These are phyloP conservation scores for Nymphaea thermarum DNA, from an alignment of 164 flowering plant genomes.

Conservation along the genomic window DNA sequence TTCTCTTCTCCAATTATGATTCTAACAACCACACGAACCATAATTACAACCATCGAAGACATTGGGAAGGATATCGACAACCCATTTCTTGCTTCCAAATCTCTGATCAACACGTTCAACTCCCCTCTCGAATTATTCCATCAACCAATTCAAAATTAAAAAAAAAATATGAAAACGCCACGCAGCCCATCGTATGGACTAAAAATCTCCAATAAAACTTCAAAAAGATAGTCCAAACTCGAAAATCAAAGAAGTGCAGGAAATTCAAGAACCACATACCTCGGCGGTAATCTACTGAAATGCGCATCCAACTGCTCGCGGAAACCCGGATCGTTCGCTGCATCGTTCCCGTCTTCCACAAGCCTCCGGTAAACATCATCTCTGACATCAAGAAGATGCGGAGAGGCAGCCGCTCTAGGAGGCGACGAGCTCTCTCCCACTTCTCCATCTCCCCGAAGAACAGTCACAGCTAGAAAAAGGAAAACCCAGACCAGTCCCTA, in stretches of 20 bases:
- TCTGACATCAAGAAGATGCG: conserved; percentile 33
- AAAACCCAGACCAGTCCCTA: background rate
- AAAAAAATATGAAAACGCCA: too few relatives aligned
- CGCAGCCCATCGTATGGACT: background rate
- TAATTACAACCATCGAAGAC: background rate
- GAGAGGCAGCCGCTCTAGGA: conserved; percentile 36
- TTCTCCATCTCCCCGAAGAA: conserved; percentile 43
- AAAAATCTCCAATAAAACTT: background rate
- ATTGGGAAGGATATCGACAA: background rate
- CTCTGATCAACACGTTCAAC: background rate
- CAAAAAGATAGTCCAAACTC: background rate
- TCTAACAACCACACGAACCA: background rate
- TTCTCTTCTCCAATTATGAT: background rate
- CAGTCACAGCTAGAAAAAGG: background rate
- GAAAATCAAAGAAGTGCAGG: background rate
- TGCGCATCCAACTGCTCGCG: conserved; percentile 68
- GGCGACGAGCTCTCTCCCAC: conserved; percentile 97
- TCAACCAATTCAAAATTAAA: background rate
- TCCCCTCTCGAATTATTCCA: background rate
- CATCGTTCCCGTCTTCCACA: conserved; percentile 54
- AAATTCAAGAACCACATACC: conserved; percentile 25
- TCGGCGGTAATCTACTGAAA: conserved; percentile 73
- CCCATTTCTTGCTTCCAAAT: background rate
- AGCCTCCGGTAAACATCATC: conserved; percentile 62
- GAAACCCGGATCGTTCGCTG: conserved; percentile 54